Evolutionary conservation across 495 filamentous ascomycete species (phyloP), one percentile per base, ranked within the genome.

Genomic region (Pseudevernia furfuracea): DNA sequence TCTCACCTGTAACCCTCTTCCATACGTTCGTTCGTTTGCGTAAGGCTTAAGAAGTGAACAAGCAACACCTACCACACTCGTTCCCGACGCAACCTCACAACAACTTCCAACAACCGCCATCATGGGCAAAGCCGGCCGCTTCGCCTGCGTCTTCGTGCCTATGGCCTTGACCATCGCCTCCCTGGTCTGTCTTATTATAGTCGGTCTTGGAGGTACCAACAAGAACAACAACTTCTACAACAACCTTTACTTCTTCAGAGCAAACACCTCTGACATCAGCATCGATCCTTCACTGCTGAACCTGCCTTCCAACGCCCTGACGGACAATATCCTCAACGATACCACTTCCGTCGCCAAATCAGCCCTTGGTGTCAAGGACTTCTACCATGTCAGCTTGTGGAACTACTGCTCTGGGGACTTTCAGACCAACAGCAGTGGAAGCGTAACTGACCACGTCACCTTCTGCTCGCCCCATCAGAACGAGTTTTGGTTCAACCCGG

Each of bases 371-470:
- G 78, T 97, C 52, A 81, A 79, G 60, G 86, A 95, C 74, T 83
- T 86, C 71, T 97, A 97, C 82, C 81, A 85, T 59, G 81, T 96
- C 72, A 83, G 83, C 66, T 80, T 98, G 36, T 96, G 88, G 89
- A 88, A 88, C 72, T 97, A 92, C 83, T 97, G 94, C 80, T 78
- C 81, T 21, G 83, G 84, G 53, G 77, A 75, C 8, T 68, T 72
- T 12, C 68, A 78, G 48, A 77, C 77, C 43, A 79, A 78, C 65
- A 77, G 70, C 61, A 85, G 86, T 77, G 72, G 67, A 66, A 68
- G 67, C 46, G 65, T 71, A 10, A 73, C 71, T 66, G 68, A 76
- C 30, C 74, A 77, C 17, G 62, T 73, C 66, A 75, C 72, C 48
- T 77, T 70, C 63, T 89, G 86, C 79, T 84, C 84, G 12, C 70